Percentiles rank a stretch among this genome's conserved stretches.
These are phyloP conservation scores for Hyphopichia fennica DNA, from an alignment of 1,139 yeast genomes.

Conservation along the genomic window DNA sequence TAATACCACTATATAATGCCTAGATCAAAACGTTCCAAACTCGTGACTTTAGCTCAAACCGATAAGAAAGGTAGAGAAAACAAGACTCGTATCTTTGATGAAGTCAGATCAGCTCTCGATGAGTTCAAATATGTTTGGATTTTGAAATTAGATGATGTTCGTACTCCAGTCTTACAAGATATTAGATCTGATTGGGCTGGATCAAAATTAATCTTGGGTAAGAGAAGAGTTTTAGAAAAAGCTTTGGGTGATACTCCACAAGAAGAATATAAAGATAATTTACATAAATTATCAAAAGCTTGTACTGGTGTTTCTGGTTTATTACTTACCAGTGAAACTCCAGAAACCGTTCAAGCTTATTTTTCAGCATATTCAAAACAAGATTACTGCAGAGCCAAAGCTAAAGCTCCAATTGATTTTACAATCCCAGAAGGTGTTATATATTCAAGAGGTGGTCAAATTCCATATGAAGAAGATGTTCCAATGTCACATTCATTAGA, in stretches of 20 bases:
- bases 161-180: slow-evolving; percentile 94
- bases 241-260: slow-evolving; percentile 86
- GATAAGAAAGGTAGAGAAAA: slow-evolving; percentile 94
- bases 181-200: slow-evolving; percentile 92
- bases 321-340: slow-evolving; percentile 82
- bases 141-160: slow-evolving; percentile 83
- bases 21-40: slow-evolving; percentile 90
- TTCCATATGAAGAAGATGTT: slow-evolving; percentile 87
- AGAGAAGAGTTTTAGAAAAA: slow-evolving; percentile 88
- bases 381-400: slow-evolving; percentile 89
- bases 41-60: slow-evolving; percentile 93
- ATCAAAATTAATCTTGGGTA: slow-evolving; percentile 84
- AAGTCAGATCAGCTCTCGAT: slow-evolving; percentile 80
- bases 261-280: slow-evolving; percentile 85
- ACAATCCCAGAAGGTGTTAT: slow-evolving; percentile 86
- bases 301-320: slow-evolving; percentile 80
- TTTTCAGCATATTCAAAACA: slow-evolving; percentile 74
- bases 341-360: slow-evolving; percentile 81
- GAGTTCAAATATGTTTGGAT: slow-evolving; percentile 79
- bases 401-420: slow-evolving; percentile 79
- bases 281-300: slow-evolving; percentile 63
- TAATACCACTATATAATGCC: slow-evolving; percentile 57
- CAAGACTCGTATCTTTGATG: slow-evolving; percentile 88
- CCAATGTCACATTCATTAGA: slow-evolving; percentile 97
- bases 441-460: slow-evolving; percentile 93